Conservation (phyloP, 176 grass and related monocot genomes). For the Metroxylon sagu region DNA sequence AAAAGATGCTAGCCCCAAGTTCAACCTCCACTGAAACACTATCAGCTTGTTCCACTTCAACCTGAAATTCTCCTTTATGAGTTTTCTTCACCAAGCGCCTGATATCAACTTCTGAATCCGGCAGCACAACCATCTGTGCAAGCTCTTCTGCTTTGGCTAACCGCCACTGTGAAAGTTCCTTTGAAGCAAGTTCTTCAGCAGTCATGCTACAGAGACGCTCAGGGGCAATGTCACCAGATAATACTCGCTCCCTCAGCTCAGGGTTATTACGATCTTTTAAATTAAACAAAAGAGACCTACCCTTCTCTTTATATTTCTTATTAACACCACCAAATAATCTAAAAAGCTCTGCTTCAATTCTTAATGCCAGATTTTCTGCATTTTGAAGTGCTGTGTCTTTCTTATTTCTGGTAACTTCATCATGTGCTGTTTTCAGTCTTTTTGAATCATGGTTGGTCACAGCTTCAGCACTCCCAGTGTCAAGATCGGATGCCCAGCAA, state of each 20-base stretch:
- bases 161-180: slow-evolving; percentile 69
- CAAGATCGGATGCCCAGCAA: slow-evolving; percentile 69
- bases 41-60: slow-evolving; percentile 65
- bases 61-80: slow-evolving; percentile 77
- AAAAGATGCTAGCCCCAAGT: slow-evolving; percentile 27
- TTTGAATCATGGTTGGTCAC: slow-evolving; percentile 15
- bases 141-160: slow-evolving; percentile 75
- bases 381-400: slow-evolving; percentile 23
- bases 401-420: slow-evolving; percentile 5
- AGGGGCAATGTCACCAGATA: slow-evolving; percentile 60
- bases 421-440: slow-evolving; percentile 24
- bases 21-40: slow-evolving; percentile 38
- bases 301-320: slow-evolving; percentile 92
- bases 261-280: slow-evolving; percentile 73
- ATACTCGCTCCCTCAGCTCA: slow-evolving; percentile 47
- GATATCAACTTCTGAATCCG: slow-evolving; percentile 44
- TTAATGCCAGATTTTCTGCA: slow-evolving; percentile 30
- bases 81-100: slow-evolving; percentile 66
- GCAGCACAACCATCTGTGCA: slow-evolving; percentile 58
- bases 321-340: slow-evolving; percentile 59
- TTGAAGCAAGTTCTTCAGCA: slow-evolving; percentile 70
- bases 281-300: slow-evolving; percentile 69
- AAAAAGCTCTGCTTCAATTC: slow-evolving; percentile 77
- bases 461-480: slow-evolving; percentile 18
- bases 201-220: slow-evolving; percentile 63